Evolutionary conservation across 257 asterid species (phyloP), one percentile per base, ranked within the genome.

Genomic region (Petrea volubilis): DNA sequence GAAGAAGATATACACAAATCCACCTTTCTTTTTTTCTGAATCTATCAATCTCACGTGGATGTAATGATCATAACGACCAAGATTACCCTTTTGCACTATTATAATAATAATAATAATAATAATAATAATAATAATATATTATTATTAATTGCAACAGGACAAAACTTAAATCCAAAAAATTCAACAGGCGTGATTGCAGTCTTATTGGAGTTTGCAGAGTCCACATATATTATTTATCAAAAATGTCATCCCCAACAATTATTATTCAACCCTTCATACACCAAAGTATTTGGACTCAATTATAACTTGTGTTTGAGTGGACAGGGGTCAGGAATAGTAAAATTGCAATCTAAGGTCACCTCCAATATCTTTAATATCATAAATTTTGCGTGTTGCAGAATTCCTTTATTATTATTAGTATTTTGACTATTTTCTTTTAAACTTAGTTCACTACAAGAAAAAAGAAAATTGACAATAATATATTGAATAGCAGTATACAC

Each of bases 171-270:
- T 4, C 5, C 1, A 46, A 4, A 55, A 21, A 56, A 18, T 63
- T 63, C 59, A 63, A 63, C 65, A 38, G 71, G 77, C 65, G 66
- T 52, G 77, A 41, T 34, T 31, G 21, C 0, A 33, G 25, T 17
- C 6, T 15, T 17, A 60, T 23, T 23, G 52, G 52, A 68, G 44
- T 68, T 68, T 36, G 64, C n/a, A 23, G 71, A 65, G 52, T 52
- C 18, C 9, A 13, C 4, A 0, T 31, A 31, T 31, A 31, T 3
- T 17, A 2, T 47, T 51, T n/a, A 66, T 56, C 66, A 69, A 55
- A 69, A 69, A n/a, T 69, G 64, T 73, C 71, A 21, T 20, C 15
- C 47, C 49, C 31, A 13, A 27, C 20, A 51, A 49, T 28, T 49
- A 14, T 33, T 60, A 49, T 21, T 31, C 13, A 6, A 28, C 57